phyloP scores from a whole-genome alignment of 257 asterid species.

The Hygrophila difformis region DNA sequence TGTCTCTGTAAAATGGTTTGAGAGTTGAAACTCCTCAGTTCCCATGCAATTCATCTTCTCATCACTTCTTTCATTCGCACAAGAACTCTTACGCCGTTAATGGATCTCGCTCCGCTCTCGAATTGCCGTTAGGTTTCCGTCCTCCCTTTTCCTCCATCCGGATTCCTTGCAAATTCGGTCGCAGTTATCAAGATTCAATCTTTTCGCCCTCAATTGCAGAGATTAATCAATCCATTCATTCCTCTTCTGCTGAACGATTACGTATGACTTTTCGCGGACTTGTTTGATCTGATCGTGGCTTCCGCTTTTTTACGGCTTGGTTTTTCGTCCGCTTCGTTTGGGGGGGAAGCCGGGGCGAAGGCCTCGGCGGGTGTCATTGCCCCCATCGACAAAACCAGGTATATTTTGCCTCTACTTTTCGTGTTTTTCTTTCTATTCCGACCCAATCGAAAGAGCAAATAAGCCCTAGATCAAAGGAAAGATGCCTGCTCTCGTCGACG shows the following conservation, averaged over 20 bases:
- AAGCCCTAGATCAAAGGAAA: slow-evolving; percentile 39
- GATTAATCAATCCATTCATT: too few relatives aligned
- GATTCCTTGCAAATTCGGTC: slow-evolving; percentile 43
- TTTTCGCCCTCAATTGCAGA: too few relatives aligned
- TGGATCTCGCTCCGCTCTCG: too few relatives aligned
- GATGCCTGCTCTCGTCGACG: slow-evolving; percentile 89
- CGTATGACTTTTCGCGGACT: slow-evolving; percentile 24
- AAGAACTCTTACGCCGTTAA: too few relatives aligned
- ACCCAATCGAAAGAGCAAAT: slow-evolving; percentile 11
- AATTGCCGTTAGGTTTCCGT: too few relatives aligned
- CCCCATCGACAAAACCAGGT: slow-evolving; percentile 85
- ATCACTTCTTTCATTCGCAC: too few relatives aligned
- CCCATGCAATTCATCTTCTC: too few relatives aligned
- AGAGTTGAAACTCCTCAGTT: too few relatives aligned
- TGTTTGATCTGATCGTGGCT: slow-evolving; percentile 35
- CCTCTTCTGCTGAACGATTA: too few relatives aligned
- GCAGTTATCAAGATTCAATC: slow-evolving; percentile 33
- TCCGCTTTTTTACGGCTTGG: slow-evolving; percentile 54
- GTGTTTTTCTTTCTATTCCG: slow-evolving; percentile 47
- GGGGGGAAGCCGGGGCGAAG: slow-evolving; percentile 99
- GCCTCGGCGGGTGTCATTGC: slow-evolving; percentile 99
- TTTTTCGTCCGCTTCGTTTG: slow-evolving; percentile 79
- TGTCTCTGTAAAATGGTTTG: too few relatives aligned
- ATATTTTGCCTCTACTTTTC: slow-evolving; percentile 7
- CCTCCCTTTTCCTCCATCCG: slow-evolving; percentile 20